These are phyloP conservation scores for Rhodomyrtus tomentosa DNA, from an alignment of 345 rosid species.

Conservation along the genomic window DNA sequence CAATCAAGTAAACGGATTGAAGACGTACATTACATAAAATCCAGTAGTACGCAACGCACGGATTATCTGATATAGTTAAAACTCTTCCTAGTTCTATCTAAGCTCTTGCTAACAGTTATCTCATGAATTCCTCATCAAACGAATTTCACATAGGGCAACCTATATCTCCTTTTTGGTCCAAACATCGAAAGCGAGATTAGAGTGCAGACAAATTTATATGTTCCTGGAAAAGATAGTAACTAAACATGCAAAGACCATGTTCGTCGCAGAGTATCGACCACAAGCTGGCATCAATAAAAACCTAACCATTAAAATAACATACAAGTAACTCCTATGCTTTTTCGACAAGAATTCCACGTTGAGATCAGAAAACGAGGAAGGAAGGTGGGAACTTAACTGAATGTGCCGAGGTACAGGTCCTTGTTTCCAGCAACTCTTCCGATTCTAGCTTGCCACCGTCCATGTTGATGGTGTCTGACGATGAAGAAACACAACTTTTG, in stretches of 20 bases:
- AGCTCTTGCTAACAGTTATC: not conserved
- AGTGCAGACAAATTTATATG: not conserved
- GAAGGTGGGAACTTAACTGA: conserved; percentile 26
- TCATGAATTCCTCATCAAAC: not conserved
- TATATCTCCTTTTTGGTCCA: not conserved
- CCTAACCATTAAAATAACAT: not conserved
- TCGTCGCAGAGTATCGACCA: not conserved
- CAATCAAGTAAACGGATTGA: not conserved
- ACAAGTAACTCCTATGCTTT: not conserved
- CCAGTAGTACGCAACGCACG: not conserved
- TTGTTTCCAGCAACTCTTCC: conserved; percentile 95
- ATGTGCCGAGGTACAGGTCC: conserved; percentile 92
- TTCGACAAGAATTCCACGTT: not conserved
- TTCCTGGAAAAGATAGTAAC: not conserved
- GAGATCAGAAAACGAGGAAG: not conserved
- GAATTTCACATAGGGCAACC: not conserved
- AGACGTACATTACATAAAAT: not conserved
- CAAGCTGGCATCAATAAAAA: not conserved
- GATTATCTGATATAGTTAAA: not conserved
- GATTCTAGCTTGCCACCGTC: conserved; percentile 90
- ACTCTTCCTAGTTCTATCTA: not conserved
- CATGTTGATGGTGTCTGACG: conserved; percentile 83
- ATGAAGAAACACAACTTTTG: not conserved
- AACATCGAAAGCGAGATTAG: not conserved
- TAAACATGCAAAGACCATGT: not conserved